Base-by-base conservation (phyloP, 106 monocot species). In the Phalaenopsis equestris region DNA sequence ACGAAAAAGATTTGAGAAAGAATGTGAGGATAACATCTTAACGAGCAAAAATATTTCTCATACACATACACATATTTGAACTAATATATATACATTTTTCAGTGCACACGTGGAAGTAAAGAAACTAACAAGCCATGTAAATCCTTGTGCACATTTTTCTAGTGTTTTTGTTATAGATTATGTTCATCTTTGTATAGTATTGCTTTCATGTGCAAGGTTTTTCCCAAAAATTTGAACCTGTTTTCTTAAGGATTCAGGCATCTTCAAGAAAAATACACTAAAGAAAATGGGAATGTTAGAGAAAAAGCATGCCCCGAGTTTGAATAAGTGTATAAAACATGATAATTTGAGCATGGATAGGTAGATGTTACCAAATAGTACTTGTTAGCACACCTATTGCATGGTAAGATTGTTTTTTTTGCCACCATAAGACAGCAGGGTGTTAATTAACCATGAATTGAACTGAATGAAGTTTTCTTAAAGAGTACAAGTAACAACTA, bases 381-480 rank as follows among this genome's bases (percentile, higher is more conserved):
- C 30, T 30, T n/a, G 14, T 61, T 17, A 61, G 21, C 17, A 6
- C 61, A 61, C 2, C 61, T 61, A 17, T 21, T 19, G n/a, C 6
- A 61, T n/a, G 61, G 17, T 61, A 21, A 61, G 6, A 21, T 30
- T 30, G 0, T 30, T 30, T 18, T 61, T 61, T 61, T 61, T 7
- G n/a, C 6, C 61, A 61, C 61, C 17, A 17, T 61, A 61, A 61
- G 0, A 61, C 16, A 19, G 19, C n/a, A 0, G 16, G 61, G 17
- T 21, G n/a, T 61, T 61, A 6, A 21, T 19, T 61, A 19, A 19
- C 6, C 61, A 21, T 19, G 14, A 17, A 57, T 12, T 57, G 19
- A 57, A 57, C 57, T 57, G 57, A 57, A 57, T 57, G 14, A 57
- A 61, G 61, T 17, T 61, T 61, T n/a, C 58, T 58, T 61, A 61